Percentiles rank a stretch among this genome's conserved stretches.
These are phyloP conservation scores for Drechslerella stenobrocha DNA, from an alignment of 2,329 filamentous ascomycete genomes.

Conservation along the genomic window DNA sequence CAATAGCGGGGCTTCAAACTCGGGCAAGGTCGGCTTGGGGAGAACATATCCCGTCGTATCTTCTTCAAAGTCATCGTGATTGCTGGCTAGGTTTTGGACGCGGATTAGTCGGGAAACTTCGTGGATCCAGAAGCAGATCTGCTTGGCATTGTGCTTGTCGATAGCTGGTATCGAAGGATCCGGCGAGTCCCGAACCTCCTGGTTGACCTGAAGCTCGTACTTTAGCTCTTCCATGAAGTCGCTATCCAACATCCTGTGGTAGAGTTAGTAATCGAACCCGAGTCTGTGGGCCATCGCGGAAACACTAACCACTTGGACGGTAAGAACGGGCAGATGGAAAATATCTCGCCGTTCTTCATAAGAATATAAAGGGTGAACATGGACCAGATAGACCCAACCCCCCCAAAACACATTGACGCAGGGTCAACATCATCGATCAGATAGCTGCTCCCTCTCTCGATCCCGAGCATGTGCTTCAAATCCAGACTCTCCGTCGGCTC, in stretches of 20 bases:
- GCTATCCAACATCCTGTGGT: slow-evolving; percentile 41
- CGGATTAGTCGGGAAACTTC: slow-evolving; percentile 40
- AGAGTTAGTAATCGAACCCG: slow-evolving; percentile 1
- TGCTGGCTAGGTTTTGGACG: slow-evolving; percentile 28
- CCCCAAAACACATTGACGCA: slow-evolving; percentile 85
- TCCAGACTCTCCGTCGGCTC: slow-evolving; percentile 62
- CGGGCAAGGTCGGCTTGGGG: slow-evolving; percentile 21
- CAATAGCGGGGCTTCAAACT: slow-evolving; percentile 47
- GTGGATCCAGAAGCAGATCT: slow-evolving; percentile 46
- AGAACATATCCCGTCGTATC: slow-evolving; percentile 35
- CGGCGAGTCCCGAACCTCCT: slow-evolving; percentile 28
- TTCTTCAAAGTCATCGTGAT: slow-evolving; percentile 28
- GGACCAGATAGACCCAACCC: slow-evolving; percentile 74
- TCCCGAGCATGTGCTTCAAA: slow-evolving; percentile 78
- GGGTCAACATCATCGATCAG: slow-evolving; percentile 95
- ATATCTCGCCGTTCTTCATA: slow-evolving; percentile 92
- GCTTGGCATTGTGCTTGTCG: slow-evolving; percentile 33
- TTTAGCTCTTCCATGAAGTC: slow-evolving; percentile 42
- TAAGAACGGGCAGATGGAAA: slow-evolving; percentile 86
- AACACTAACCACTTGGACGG: slow-evolving; percentile 83
- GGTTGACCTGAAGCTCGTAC: slow-evolving; percentile 36
- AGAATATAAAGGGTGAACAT: slow-evolving; percentile 95
- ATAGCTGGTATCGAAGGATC: slow-evolving; percentile 15
- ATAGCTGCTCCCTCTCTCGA: slow-evolving; percentile 74
- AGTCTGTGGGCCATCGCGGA: slow-evolving; percentile 62